phyloP scores from a whole-genome alignment of 2,329 filamentous ascomycete species.

The Cylindrodendrum hubeiense region DNA sequence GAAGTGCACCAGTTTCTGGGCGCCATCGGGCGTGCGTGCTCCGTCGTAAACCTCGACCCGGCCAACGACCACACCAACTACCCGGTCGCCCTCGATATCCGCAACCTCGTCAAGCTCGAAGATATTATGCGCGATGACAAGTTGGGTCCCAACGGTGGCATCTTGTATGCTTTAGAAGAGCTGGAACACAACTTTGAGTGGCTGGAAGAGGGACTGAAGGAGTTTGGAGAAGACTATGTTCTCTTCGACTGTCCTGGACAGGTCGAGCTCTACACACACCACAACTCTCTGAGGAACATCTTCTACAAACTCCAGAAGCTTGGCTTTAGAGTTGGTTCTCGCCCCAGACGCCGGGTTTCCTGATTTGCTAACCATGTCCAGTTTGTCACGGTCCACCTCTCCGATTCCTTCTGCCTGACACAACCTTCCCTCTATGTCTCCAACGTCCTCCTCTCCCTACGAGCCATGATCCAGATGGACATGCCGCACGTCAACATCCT shows the following conservation, averaged over 20 bases:
- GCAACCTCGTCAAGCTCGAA: constrained; percentile 88
- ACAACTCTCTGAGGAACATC: constrained; percentile 90
- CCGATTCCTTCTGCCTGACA: constrained; percentile 93
- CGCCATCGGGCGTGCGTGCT: constrained; percentile 94
- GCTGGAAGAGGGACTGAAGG: constrained; percentile 84
- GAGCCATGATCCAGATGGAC: constrained; percentile 98
- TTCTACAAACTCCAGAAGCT: constrained; percentile 91
- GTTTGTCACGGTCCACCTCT: constrained; percentile 93
- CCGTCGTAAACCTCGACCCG: constrained; percentile 95
- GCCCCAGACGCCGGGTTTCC: background rate
- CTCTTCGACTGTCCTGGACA: constrained; percentile 97
- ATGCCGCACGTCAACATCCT: constrained; percentile 96
- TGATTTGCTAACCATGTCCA: constrained; percentile 53
- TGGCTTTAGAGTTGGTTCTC: constrained; percentile 82
- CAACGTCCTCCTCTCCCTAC: constrained; percentile 90
- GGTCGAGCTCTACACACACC: constrained; percentile 97
- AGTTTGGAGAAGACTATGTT: constrained; percentile 89
- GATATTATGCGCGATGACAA: constrained; percentile 94
- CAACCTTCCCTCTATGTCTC: constrained; percentile 96
- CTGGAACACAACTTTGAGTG: constrained; percentile 94
- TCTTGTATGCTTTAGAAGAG: constrained; percentile 95
- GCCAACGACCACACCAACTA: constrained; percentile 95
- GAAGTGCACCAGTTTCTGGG: constrained; percentile 96
- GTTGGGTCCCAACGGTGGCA: constrained; percentile 91
- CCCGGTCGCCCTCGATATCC: constrained; percentile 89